Base-by-base conservation (phyloP, 176 grass and related monocot species). In the Paspalum notatum region DNA sequence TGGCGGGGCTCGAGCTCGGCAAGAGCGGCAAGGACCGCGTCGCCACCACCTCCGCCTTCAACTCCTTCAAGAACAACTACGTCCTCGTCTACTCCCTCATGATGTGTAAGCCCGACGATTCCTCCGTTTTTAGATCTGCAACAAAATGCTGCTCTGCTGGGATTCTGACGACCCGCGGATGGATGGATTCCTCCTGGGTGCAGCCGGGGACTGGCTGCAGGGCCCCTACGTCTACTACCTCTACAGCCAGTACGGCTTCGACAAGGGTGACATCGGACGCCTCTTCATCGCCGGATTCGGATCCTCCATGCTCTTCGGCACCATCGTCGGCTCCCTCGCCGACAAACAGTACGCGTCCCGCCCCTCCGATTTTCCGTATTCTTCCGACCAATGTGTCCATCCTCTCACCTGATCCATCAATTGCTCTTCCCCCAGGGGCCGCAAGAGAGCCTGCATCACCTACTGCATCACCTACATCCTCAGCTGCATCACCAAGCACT, bases 271-370 rank as follows among this genome's bases (percentile, higher is more conserved):
- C 80, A 99, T 99, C 57, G 96, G 96, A 49, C 88, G 96, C 82
- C 96, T 99, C 74, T 99, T 99, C 81, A 99, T 99, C 73, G 96
- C 92, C 32, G 96, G 96, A 40, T 99, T 99, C 84, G 96, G 92
- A 81, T 99, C 96, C 17, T 99, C 96, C 83, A 95, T 99, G 96
- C 62, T 99, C 49, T 99, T 99, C 69, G 96, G 96, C 74, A 99
- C 96, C 65, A 93, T 99, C 84, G 96, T 99, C 54, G 96, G 90
- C 71, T 99, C 96, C 64, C 85, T 99, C 50, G 96, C 96, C 17
- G 96, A 99, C 82, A 95, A 95, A 56, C 96, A 91, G 96, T 99
- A 82, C 60, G 91, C 17, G n/a, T n/a, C 16, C 82, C 48, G 0
- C 5, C 0, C 18, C 38, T 12, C 3, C 26, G 49, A 43, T 75